These are phyloP conservation scores for Mitragyna speciosa DNA, from an alignment of 257 asterid genomes.

Conservation along the genomic window DNA sequence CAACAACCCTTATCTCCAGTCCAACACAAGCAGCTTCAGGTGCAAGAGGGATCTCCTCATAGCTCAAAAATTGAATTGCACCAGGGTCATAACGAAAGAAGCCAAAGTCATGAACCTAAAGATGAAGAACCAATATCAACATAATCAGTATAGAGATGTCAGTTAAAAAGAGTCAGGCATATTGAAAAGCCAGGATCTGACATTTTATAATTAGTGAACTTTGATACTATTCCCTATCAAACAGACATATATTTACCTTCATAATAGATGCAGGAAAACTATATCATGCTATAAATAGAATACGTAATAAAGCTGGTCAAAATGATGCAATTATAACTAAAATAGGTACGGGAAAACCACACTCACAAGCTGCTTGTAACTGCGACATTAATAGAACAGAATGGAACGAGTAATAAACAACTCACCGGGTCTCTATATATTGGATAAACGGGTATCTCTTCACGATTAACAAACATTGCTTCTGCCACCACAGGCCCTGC, in stretches of 20 bases:
- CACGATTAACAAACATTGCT: constrained; percentile 94
- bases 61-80: constrained; percentile 85
- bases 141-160: background rate
- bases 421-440: constrained; percentile 96
- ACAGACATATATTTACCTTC: background rate
- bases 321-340: background rate
- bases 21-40: constrained; percentile 98
- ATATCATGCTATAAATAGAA: background rate
- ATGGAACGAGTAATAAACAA: constrained; percentile 5
- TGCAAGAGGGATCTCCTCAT: constrained; percentile 94
- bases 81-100: constrained; percentile 87
- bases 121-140: constrained; percentile 22
- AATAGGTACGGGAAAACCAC: background rate
- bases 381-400: background rate
- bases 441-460: constrained; percentile 87
- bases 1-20: constrained; percentile 97
- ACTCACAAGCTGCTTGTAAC: too few relatives aligned
- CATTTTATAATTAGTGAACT: background rate
- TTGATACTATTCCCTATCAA: background rate
- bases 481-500: constrained; percentile 98
- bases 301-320: background rate
- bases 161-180: background rate
- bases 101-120: constrained; percentile 95
- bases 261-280: background rate
- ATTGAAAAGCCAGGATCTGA: background rate